Evolutionary conservation across 495 filamentous ascomycete species (phyloP).

Genomic region (Bacidia rubella): DNA sequence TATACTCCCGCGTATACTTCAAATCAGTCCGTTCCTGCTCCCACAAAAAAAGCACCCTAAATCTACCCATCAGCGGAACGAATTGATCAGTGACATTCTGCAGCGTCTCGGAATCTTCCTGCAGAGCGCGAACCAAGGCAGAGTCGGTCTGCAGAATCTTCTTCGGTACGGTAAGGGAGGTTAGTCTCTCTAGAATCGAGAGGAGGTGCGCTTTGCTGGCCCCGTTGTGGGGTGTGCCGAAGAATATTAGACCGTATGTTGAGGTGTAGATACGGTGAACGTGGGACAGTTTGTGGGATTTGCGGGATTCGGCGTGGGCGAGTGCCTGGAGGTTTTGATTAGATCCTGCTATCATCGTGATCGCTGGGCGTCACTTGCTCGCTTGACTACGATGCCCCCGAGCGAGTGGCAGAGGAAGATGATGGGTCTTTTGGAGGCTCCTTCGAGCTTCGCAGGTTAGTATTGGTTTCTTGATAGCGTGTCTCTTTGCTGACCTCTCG

Average conservation of each 20-base stretch:
- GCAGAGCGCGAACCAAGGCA: constrained; percentile 19
- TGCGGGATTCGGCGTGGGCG: constrained; percentile 8
- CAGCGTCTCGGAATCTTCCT: constrained; percentile 25
- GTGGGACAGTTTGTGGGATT: constrained; percentile 8
- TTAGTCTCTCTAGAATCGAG: constrained; percentile 9
- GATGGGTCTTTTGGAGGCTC: constrained; percentile 9
- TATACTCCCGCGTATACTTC: constrained; percentile 13
- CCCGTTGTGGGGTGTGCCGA: constrained; percentile 26
- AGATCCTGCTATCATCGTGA: neutral
- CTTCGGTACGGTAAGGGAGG: constrained; percentile 13
- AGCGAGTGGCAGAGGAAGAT: constrained; percentile 10
- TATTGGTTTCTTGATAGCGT: neutral
- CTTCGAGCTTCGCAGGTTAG: neutral
- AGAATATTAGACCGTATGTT: constrained; percentile 25
- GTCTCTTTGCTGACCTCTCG: constrained; percentile 2
- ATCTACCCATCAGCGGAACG: constrained; percentile 27
- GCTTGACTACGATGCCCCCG: constrained; percentile 13
- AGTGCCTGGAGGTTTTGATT: constrained; percentile 4
- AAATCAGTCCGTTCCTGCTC: constrained; percentile 28
- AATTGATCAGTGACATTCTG: constrained; percentile 32
- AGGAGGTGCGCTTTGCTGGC: constrained; percentile 13
- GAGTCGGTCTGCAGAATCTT: constrained; percentile 13
- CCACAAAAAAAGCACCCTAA: constrained; percentile 30
- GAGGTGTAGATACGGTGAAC: constrained; percentile 23
- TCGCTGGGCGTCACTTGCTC: neutral